Percentiles rank a stretch among this genome's conserved stretches.
phyloP scores from a whole-genome alignment of 768 basidiomycete species.

The Polyporus arcularius region DNA sequence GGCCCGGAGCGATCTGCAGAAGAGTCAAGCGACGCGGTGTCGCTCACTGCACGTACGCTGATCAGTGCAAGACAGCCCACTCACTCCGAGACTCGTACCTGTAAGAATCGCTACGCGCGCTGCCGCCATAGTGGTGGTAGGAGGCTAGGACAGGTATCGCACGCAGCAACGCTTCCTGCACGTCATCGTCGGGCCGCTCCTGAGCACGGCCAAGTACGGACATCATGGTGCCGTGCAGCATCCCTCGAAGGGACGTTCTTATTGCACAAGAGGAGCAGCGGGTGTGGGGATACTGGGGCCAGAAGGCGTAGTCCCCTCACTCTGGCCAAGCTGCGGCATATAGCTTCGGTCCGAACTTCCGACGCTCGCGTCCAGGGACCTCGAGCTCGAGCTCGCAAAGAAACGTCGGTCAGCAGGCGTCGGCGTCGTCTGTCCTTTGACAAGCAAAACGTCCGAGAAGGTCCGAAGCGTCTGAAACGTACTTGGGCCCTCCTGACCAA shows the following conservation, averaged over 20 bases:
- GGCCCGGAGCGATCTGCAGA: conserved; percentile 69
- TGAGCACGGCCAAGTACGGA: no score
- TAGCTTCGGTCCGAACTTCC: no score
- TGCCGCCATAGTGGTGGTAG: conserved; percentile 15
- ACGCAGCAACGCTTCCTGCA: not conserved
- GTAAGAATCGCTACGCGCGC: conserved; percentile 32
- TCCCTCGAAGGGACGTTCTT: no score
- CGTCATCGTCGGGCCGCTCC: not conserved
- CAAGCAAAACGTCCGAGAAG: no score
- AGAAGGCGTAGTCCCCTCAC: no score
- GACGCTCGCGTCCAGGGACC: no score
- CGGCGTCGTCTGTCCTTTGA: no score
- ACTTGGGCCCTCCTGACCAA: not conserved
- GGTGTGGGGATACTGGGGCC: no score
- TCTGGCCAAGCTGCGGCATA: no score
- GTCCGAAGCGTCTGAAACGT: not conserved
- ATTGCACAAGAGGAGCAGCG: no score
- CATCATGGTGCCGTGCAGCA: not conserved
- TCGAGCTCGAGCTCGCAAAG: no score
- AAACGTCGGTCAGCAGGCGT: no score
- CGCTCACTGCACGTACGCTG: conserved; percentile 54
- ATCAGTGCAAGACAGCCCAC: not conserved
- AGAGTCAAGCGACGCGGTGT: conserved; percentile 56
- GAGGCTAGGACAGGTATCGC: not conserved
- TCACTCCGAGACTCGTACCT: conserved; percentile 20